These are phyloP conservation scores for Fusarium napiforme DNA, from an alignment of 2,329 filamentous ascomycete genomes.

Conservation along the genomic window DNA sequence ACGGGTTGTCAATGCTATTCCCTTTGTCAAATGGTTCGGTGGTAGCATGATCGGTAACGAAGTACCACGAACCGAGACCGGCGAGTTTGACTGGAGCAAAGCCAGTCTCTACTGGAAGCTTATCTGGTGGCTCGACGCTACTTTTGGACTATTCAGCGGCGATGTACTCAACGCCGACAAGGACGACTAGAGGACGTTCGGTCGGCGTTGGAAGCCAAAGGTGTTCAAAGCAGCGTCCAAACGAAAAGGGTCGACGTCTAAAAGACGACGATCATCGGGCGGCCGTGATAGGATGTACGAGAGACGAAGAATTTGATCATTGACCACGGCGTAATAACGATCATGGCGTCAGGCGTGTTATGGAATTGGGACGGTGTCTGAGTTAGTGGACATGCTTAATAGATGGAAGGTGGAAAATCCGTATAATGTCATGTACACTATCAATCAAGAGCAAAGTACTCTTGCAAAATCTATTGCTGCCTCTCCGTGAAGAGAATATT, in stretches of 20 bases:
- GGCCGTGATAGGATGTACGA: slow-evolving; percentile 38
- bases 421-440: slow-evolving; percentile 42
- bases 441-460: slow-evolving; percentile 35
- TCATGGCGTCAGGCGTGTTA: slow-evolving; percentile 45
- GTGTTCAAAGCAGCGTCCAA: not conserved
- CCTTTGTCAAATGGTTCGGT: slow-evolving; percentile 78
- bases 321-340: slow-evolving; percentile 36
- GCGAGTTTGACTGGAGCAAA: slow-evolving; percentile 79
- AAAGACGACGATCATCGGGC: not conserved
- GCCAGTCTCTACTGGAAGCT: slow-evolving; percentile 76
- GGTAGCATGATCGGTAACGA: slow-evolving; percentile 79
- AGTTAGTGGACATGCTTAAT: slow-evolving; percentile 30
- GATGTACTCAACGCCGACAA: slow-evolving; percentile 68
- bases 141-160: slow-evolving; percentile 67
- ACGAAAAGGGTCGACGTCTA: not conserved
- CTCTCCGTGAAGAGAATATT: slow-evolving; percentile 34
- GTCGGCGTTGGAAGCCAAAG: slow-evolving; percentile 19
- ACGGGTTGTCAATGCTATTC: slow-evolving; percentile 72
- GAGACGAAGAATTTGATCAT: slow-evolving; percentile 43
- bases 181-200: slow-evolving; percentile 59
- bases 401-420: slow-evolving; percentile 35
- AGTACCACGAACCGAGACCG: slow-evolving; percentile 77
- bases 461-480: slow-evolving; percentile 42
- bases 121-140: slow-evolving; percentile 70
- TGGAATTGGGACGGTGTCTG: slow-evolving; percentile 23